A percentile compares a stretch with the other conserved stretches of the same genome.
phyloP scores from a whole-genome alignment of 345 rosid genomes.

The Citrus maxima region DNA sequence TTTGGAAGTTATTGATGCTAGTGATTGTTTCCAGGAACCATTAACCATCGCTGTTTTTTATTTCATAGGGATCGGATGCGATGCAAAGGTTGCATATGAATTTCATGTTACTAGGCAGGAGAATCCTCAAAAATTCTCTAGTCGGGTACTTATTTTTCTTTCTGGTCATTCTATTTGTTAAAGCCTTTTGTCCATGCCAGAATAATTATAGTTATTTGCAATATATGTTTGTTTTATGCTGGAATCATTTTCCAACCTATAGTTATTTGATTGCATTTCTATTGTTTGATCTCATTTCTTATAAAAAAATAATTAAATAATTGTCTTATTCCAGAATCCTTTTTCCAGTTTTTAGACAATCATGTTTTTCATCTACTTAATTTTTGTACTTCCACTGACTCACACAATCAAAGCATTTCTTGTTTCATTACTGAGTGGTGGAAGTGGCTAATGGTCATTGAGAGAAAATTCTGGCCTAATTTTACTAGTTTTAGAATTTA shows the following conservation, averaged over 20 bases:
- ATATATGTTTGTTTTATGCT: not conserved
- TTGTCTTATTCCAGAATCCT: not conserved
- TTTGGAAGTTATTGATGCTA: not conserved
- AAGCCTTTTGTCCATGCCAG: not conserved
- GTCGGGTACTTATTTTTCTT: conserved; percentile 46
- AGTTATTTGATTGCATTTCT: no score
- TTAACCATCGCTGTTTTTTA: conserved; percentile 15
- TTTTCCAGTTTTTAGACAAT: not conserved
- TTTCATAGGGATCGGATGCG: conserved; percentile 76
- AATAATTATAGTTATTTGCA: not conserved
- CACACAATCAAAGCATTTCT: not conserved
- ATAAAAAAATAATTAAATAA: not conserved
- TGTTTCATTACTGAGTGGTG: not conserved
- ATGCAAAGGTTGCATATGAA: conserved; percentile 87
- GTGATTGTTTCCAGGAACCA: conserved; percentile 10
- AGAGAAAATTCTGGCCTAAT: not conserved
- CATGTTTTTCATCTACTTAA: not conserved
- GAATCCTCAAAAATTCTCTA: conserved; percentile 77
- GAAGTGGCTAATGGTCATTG: not conserved
- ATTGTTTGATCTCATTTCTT: not conserved
- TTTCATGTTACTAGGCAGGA: conserved; percentile 77
- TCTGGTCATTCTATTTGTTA: not conserved
- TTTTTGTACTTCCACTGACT: not conserved
- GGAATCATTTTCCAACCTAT: not conserved
- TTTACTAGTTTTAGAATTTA: not conserved